Percentiles rank a stretch among this genome's conserved stretches.
phyloP scores from a whole-genome alignment of 202 grass and related monocot genomes.

The Miscanthus sacchariflorus region DNA sequence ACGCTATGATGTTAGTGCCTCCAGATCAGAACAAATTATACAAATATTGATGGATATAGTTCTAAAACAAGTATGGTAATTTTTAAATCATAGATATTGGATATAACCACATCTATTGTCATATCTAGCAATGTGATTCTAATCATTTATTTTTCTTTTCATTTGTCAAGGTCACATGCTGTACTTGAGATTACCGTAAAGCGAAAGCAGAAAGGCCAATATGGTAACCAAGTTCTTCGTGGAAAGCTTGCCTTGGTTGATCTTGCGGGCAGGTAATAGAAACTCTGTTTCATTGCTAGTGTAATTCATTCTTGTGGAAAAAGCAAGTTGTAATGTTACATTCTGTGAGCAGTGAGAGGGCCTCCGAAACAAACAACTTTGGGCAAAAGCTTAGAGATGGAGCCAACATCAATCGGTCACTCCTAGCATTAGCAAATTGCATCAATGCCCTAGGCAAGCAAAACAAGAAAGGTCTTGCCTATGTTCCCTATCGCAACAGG shows the following conservation, averaged over 20 bases:
- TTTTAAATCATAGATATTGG: not conserved
- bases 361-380: slow-evolving; percentile 88
- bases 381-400: slow-evolving; percentile 99
- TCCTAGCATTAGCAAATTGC: slow-evolving; percentile 97
- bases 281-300: slow-evolving; percentile 38
- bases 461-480: slow-evolving; percentile 99
- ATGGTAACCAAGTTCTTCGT: slow-evolving; percentile 89
- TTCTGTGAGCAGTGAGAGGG: slow-evolving; percentile 84
- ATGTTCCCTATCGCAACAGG: slow-evolving; percentile 99
- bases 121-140: not conserved
- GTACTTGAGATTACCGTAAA: slow-evolving; percentile 97
- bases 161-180: slow-evolving; percentile 79
- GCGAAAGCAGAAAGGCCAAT: slow-evolving; percentile 89
- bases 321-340: slow-evolving; percentile 27
- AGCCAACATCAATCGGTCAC: slow-evolving; percentile 96
- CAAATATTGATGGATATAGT: slow-evolving; percentile 1
- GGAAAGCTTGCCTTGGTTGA: slow-evolving; percentile 99
- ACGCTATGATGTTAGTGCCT: not conserved
- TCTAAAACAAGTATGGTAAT: not conserved
- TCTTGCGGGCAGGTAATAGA: slow-evolving; percentile 91
- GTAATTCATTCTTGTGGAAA: slow-evolving; percentile 21
- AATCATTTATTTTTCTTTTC: slow-evolving; percentile 3
- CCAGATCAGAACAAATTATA: not conserved
- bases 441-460: slow-evolving; percentile 99
- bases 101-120: not conserved